Base-by-base conservation (phyloP, 1,284 basidiomycete genomes). In the Coniferiporia weirii region DNA sequence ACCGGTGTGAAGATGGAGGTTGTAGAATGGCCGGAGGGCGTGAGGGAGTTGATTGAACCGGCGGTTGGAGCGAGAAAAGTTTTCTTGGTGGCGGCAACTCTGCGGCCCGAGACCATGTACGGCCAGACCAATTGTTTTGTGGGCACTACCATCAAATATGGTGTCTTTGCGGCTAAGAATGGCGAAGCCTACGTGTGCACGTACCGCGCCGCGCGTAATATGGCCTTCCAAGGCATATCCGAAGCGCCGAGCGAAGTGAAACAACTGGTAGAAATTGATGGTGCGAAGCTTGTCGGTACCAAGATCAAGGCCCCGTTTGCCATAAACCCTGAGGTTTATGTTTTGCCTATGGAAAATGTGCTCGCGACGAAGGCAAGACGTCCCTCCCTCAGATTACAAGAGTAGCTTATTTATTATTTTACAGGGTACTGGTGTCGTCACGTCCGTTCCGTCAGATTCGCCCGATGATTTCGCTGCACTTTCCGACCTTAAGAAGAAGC, bases 121-220 rank as follows among this genome's bases (percentile, higher is more conserved):
- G 97, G 96, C 44, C 96, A 99, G 76, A 99, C 96, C 9, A 98
- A 99, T 72, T 97, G 95, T 74, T 99, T 93, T 72, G 95, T 99
- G 56, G 93, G 95, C 43, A 87, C 93, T 0, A 75, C 78, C 52
- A 87, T 99, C 76, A 93, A 93, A 66, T 99, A 99, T 71, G 95
- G 95, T 53, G 76, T 98, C 27, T 99, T 90, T 72, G 87, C 91
- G 52, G 84, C 87, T 53, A 93, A 91, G 69, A 89, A 95, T 72
- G 78, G 81, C 52, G 93, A 96, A 67, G 90, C 95, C 32, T 99
- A 88, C 75, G 78, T 99, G 17, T 89, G 93, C 75, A 96, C 95
- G 10, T 76, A 87, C 65, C 91, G 96, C 52, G 87, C 95, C 0
- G 95, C 95, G 8, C 86, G 96, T 50, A 99, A 98, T 73, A 98